Conservation (phyloP, 2,329 filamentous ascomycete genomes). For the Taxawa tesnikishii region DNA sequence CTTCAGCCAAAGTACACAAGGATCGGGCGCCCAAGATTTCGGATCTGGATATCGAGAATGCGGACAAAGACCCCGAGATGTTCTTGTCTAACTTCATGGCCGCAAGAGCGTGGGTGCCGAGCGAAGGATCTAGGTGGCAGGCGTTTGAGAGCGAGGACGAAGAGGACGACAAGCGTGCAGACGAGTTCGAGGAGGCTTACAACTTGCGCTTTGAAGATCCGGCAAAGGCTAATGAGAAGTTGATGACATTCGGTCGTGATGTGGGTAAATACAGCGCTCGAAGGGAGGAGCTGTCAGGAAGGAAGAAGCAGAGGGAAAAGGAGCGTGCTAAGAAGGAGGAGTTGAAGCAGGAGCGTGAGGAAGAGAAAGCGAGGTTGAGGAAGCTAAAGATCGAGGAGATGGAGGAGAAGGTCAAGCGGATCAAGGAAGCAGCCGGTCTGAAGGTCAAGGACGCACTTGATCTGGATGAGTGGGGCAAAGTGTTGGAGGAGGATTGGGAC, state of each 20-base stretch:
- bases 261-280: slow-evolving; percentile 73
- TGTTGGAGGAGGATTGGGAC: slow-evolving; percentile 82
- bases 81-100: slow-evolving; percentile 94
- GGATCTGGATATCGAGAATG: slow-evolving; percentile 56
- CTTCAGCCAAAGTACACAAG: too few relatives aligned
- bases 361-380: slow-evolving; percentile 71
- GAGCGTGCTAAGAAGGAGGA: slow-evolving; percentile 68
- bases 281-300: slow-evolving; percentile 68
- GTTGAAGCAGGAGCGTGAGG: slow-evolving; percentile 61
- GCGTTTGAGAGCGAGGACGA: slow-evolving; percentile 89
- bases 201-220: slow-evolving; percentile 95
- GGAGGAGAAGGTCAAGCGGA: slow-evolving; percentile 72
- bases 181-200: slow-evolving; percentile 84
- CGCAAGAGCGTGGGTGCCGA: slow-evolving; percentile 77
- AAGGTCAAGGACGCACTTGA: slow-evolving; percentile 48
- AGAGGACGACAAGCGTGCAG: slow-evolving; percentile 60
- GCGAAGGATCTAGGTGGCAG: slow-evolving; percentile 53
- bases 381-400: slow-evolving; percentile 87
- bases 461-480: slow-evolving; percentile 70
- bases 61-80: slow-evolving; percentile 79
- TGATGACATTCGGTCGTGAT: slow-evolving; percentile 83
- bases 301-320: slow-evolving; percentile 66
- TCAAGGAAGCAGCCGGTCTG: slow-evolving; percentile 79
- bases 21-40: slow-evolving; percentile 21
- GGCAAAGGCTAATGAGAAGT: slow-evolving; percentile 70